Base-by-base conservation (phyloP, 352 stramenopile species). In the Pythium periplocum region DNA sequence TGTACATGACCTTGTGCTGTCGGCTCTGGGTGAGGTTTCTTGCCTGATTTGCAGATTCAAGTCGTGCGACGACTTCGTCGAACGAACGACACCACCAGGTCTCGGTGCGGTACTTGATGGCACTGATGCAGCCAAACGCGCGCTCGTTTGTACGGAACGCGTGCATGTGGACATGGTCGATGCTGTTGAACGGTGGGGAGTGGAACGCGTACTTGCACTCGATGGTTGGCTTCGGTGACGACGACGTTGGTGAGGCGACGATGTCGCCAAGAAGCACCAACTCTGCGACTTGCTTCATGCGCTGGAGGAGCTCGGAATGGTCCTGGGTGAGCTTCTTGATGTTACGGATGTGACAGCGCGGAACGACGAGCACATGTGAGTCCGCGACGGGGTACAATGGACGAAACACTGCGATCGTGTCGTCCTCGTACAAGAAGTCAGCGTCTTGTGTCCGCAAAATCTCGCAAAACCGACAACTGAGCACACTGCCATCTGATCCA, bases 121-220 rank as follows among this genome's bases (percentile, higher is more conserved):
- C 70, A 9, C 79, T 78, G 6, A 91, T 64, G 48, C 69, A 83
- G 32, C 80, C 75, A 40, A 87, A 81, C 31, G 73, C 65, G 42
- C 81, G 59, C 11, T 78, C 71, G 53, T 70, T 68, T 43, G 66
- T 77, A 11, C 73, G 75, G 53, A 95, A 93, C 12, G 81, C 82
- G 64, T 95, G 84, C 82, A 95, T 93, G 73, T 95, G 84, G 40
- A 95, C 80, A 62, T 95, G 84, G 62, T 95, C 84, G 60, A 95
- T 95, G 61, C 79, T 91, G 71, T 95, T 95, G 63, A 95, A 95
- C 12, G 84, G 84, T 7, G 84, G 84, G 26, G 73, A 83, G 61
- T 94, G 84, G 62, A 94, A 94, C 1, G 84, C 81, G 12, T 88
- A 86, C 53, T 87, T 89, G 47, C 69, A 88, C 45, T 83, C 67